A percentile compares a stretch with the other conserved stretches of the same genome.
These are phyloP conservation scores for Didymella arachidicola DNA, from an alignment of 2,329 filamentous ascomycete species.

Conservation along the genomic window DNA sequence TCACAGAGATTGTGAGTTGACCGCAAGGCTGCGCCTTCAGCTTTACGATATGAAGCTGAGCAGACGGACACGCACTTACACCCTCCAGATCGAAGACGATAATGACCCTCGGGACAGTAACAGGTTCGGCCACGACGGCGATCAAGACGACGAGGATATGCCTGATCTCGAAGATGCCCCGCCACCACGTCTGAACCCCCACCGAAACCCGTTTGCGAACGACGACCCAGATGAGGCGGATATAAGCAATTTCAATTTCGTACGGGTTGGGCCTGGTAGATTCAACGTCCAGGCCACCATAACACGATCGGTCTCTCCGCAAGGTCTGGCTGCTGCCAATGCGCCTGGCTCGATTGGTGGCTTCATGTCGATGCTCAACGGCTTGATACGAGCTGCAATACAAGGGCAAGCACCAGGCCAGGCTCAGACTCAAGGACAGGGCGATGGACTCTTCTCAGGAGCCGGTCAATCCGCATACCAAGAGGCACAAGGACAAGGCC, in stretches of 20 bases:
- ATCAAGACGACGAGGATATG: conserved; percentile 42
- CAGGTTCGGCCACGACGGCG: conserved; percentile 38
- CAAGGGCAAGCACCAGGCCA: conserved; percentile 22
- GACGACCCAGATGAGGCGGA: conserved; percentile 60
- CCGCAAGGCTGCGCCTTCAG: conserved; percentile 19
- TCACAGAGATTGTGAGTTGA: conserved; percentile 81
- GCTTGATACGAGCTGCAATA: conserved; percentile 50
- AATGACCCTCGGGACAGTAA: conserved; percentile 68
- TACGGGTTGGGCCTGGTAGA: conserved; percentile 44
- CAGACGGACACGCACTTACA: conserved; percentile 29
- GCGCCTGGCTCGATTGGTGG: conserved; percentile 47
- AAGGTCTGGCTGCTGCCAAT: conserved; percentile 28
- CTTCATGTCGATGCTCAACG: conserved; percentile 58
- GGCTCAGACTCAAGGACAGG: conserved; percentile 28
- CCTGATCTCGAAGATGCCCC: conserved; percentile 37
- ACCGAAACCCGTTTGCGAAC: conserved; percentile 59
- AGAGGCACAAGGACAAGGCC: conserved; percentile 25
- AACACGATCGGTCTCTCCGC: conserved; percentile 42
- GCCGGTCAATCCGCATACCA: conserved; percentile 26
- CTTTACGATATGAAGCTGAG: conserved; percentile 6
- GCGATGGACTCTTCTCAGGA: conserved; percentile 26
- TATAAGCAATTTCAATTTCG: conserved; percentile 57
- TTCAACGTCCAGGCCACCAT: conserved; percentile 49
- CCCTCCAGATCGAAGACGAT: conserved; percentile 57
- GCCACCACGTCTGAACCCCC: conserved; percentile 41